These are phyloP conservation scores for Lipomyces chichibuensis DNA, from an alignment of 805 yeast species.

Conservation along the genomic window DNA sequence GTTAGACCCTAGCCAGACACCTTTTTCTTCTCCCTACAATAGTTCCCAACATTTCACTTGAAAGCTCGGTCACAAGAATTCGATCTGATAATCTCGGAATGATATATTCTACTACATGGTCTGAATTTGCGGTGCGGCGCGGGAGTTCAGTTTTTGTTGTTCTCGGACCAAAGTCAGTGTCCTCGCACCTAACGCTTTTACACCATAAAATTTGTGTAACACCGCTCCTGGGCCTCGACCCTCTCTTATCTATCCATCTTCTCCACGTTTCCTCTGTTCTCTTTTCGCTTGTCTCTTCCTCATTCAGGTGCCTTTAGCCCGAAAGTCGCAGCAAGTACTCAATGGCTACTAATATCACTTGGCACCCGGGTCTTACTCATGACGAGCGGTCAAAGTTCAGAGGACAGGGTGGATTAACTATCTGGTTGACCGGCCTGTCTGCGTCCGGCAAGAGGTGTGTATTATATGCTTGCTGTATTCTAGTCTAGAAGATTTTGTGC, in stretches of 20 bases:
- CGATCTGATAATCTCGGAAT: no score
- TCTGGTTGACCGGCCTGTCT: slow-evolving; percentile 94
- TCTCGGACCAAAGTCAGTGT: background rate
- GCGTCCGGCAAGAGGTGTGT: slow-evolving; percentile 80
- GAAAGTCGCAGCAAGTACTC: background rate
- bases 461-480: background rate
- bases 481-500: background rate
- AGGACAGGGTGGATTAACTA: slow-evolving; percentile 83
- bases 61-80: no score
- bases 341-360: slow-evolving; percentile 95
- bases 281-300: background rate
- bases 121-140: no score
- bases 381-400: slow-evolving; percentile 73
- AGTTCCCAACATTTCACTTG: no score
- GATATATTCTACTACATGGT: no score
- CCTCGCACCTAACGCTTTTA: background rate
- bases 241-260: background rate
- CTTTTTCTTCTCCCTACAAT: no score
- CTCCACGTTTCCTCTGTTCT: background rate
- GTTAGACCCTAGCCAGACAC: no score
- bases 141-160: background rate
- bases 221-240: background rate
- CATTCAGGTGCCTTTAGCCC: no score
- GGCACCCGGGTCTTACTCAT: slow-evolving; percentile 89
- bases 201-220: background rate